A percentile compares a stretch with the other conserved stretches of the same genome.
These are phyloP conservation scores for Blastobotrys terrestris DNA, from an alignment of 805 yeast genomes.

Conservation along the genomic window DNA sequence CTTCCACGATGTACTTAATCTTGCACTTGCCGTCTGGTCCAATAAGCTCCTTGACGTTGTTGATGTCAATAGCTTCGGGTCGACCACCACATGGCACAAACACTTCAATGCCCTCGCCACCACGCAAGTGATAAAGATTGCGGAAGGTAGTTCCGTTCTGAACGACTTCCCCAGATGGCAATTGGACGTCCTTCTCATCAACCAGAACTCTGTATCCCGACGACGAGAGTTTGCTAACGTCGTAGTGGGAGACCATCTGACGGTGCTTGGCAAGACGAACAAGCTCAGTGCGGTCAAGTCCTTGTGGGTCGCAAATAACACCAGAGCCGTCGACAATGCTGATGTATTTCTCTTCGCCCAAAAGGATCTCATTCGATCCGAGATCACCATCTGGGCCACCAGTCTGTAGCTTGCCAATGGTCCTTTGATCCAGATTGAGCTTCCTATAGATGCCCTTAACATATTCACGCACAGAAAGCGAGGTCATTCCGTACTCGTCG, in stretches of 20 bases:
- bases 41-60: constrained; percentile 66
- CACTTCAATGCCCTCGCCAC: constrained; percentile 61
- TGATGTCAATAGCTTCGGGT: constrained; percentile 90
- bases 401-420: constrained; percentile 79
- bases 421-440: constrained; percentile 50
- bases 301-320: constrained; percentile 86
- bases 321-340: constrained; percentile 95
- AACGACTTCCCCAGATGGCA: constrained; percentile 72
- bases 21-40: constrained; percentile 72
- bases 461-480: constrained; percentile 86
- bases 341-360: constrained; percentile 80
- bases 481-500: constrained; percentile 97
- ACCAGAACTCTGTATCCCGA: constrained; percentile 79
- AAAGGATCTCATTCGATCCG: constrained; percentile 89
- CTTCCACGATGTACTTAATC: constrained; percentile 90
- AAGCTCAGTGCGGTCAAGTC: constrained; percentile 76
- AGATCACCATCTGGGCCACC: constrained; percentile 99
- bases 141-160: constrained; percentile 86
- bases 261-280: constrained; percentile 71
- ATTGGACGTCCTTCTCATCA: constrained; percentile 70
- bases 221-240: constrained; percentile 56
- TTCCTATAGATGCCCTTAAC: constrained; percentile 84
- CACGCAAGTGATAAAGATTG: constrained; percentile 78
- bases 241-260: constrained; percentile 64
- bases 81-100: constrained; percentile 99